Evolutionary conservation across 2,329 filamentous ascomycete species (phyloP).

Genomic region (Uncinocarpus reesii): DNA sequence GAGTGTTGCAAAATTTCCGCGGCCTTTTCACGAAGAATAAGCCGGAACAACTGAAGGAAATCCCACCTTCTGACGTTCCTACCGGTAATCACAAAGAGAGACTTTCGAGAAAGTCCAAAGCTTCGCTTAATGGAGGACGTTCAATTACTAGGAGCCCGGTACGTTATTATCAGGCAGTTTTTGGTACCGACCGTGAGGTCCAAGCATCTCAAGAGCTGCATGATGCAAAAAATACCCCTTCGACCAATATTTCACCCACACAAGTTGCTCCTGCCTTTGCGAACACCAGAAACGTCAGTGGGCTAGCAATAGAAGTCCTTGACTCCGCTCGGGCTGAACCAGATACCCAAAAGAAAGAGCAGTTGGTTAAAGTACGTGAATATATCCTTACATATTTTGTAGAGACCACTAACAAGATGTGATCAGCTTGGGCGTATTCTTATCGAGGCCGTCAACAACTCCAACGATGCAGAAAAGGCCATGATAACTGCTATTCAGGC

Average conservation of each 20-base stretch:
- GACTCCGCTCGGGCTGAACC: slow-evolving; percentile 16
- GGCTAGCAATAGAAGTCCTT: slow-evolving; percentile 17
- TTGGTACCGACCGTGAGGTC: slow-evolving; percentile 9
- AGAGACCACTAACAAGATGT: background rate
- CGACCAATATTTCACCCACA: background rate
- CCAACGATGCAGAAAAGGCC: slow-evolving; percentile 19
- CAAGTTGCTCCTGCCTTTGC: slow-evolving; percentile 15
- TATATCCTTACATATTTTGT: background rate
- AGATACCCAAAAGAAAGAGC: slow-evolving; percentile 16
- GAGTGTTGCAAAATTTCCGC: slow-evolving; percentile 18
- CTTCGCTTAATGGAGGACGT: background rate
- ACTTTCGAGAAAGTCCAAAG: slow-evolving; percentile 5
- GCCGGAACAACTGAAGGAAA: slow-evolving; percentile 7
- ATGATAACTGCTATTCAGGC: slow-evolving; percentile 19
- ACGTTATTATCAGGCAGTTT: slow-evolving; percentile 8
- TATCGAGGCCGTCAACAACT: slow-evolving; percentile 19
- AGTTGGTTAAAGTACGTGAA: slow-evolving; percentile 17
- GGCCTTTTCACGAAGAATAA: slow-evolving; percentile 18
- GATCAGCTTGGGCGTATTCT: slow-evolving; percentile 17
- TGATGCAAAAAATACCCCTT: background rate
- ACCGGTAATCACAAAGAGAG: slow-evolving; percentile 4
- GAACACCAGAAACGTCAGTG: slow-evolving; percentile 15
- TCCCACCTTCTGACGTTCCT: background rate
- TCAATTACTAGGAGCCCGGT: slow-evolving; percentile 6
- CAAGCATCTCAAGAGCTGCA: background rate